Evolutionary conservation across 2,329 filamentous ascomycete genomes (phyloP), one percentile per base, ranked within the genome.

Genomic region (Ophiosphaerella narmari): DNA sequence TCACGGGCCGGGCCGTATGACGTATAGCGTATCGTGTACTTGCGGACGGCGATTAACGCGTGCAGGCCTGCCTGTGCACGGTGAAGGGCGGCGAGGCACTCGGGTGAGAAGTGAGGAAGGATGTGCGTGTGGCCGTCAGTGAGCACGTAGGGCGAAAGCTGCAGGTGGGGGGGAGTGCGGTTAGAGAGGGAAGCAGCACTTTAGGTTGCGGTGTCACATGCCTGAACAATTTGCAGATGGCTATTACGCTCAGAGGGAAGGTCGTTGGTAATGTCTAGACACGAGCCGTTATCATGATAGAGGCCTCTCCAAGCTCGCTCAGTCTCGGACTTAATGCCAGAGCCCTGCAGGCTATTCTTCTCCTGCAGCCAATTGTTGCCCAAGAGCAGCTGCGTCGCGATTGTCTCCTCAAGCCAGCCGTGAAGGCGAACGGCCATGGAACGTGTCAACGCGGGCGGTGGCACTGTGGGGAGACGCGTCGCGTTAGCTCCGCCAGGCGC

Each of bases 211-310:
- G 12, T 14, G 26, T 43, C 39, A 53, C 59, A 14, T 57, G 54
- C 68, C 63, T 69, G 21, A 11, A 62, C 39, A 18, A 72, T 50
- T 13, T 63, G 63, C 45, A 71, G 50, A 33, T 21, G 36, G 34
- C 55, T 47, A 32, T 44, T 33, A 16, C 52, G 47, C 7, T 46
- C 46, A 2, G 54, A 26, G 35, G 47, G 36, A 21, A 48, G 43
- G 9, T 57, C 47, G 31, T 59, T 54, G 37, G 54, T 43, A 11
- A 70, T 67, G 43, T 67, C 67, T 3, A 74, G 44, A 33, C 63
- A 66, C 41, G 66, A 72, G 31, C 69, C 70, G 59, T 72, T 67
- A 48, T 73, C 62, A 47, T 67, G 62, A 48, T 66, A 73, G 6
- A 71, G 33, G n/a, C 52, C 61, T 3, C 40, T 39, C 61, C 62